phyloP scores from a whole-genome alignment of 2,329 filamentous ascomycete species.

The Pseudogymnoascus sp. region DNA sequence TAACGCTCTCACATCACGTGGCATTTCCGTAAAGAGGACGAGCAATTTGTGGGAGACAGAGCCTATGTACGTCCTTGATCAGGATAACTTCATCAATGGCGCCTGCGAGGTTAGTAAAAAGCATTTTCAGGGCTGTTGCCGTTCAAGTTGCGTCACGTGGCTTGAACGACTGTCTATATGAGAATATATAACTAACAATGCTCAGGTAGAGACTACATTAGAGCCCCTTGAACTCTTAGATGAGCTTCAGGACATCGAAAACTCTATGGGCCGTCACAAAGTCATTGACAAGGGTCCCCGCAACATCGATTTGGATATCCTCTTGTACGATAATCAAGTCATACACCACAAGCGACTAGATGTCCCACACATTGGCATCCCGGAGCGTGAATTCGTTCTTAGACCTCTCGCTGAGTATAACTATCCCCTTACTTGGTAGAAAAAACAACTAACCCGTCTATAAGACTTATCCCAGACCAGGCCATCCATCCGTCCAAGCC shows the following conservation, averaged over 20 bases:
- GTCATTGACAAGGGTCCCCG: slow-evolving; percentile 86
- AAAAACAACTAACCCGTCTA: slow-evolving; percentile 13
- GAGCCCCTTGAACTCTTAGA: slow-evolving; percentile 70
- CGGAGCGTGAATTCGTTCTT: slow-evolving; percentile 89
- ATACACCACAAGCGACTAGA: slow-evolving; percentile 66
- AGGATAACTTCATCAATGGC: slow-evolving; percentile 83
- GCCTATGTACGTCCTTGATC: slow-evolving; percentile 92
- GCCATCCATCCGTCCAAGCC: slow-evolving; percentile 45
- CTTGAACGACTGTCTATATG: not conserved
- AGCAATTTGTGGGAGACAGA: slow-evolving; percentile 91
- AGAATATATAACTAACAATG: slow-evolving; percentile 11
- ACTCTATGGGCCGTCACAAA: slow-evolving; percentile 69
- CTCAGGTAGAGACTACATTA: slow-evolving; percentile 70
- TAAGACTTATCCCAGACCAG: slow-evolving; percentile 48
- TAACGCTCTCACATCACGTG: slow-evolving; percentile 62
- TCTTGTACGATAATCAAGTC: slow-evolving; percentile 65
- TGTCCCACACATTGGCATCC: slow-evolving; percentile 76
- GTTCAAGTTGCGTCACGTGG: not conserved
- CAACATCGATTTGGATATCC: slow-evolving; percentile 88
- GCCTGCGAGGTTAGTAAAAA: slow-evolving; percentile 68
- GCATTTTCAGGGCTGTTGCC: not conserved
- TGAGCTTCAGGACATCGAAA: slow-evolving; percentile 76
- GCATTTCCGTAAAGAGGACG: slow-evolving; percentile 68
- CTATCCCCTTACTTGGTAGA: not conserved
- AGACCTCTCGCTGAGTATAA: slow-evolving; percentile 71